A percentile compares a stretch with the other conserved stretches of the same genome.
phyloP scores from a whole-genome alignment of 805 yeast species.

The Starmerella roubikii region DNA sequence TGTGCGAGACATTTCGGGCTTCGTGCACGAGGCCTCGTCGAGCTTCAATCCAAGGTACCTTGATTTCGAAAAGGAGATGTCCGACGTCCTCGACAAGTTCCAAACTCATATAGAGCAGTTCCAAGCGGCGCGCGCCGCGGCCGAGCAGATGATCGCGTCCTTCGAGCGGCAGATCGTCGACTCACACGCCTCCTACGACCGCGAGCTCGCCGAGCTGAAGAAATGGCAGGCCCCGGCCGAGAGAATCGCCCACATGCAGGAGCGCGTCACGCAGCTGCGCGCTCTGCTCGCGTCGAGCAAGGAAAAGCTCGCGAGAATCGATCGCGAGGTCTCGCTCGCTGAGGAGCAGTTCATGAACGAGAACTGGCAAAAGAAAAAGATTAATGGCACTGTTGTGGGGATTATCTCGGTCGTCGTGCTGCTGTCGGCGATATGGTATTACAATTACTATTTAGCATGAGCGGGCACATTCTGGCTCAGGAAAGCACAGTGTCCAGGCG shows the following conservation, averaged over 20 bases:
- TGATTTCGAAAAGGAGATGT: constrained; percentile 15
- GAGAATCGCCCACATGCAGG: constrained; percentile 19
- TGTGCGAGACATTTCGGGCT: constrained; percentile 46
- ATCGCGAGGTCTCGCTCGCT: constrained; percentile 15
- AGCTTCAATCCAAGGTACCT: constrained; percentile 35
- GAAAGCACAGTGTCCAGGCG: no score
- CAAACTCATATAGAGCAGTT: constrained; percentile 20
- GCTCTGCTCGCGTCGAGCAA: constrained; percentile 19
- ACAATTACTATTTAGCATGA: no score
- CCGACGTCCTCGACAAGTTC: constrained; percentile 16
- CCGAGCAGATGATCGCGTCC: constrained; percentile 13
- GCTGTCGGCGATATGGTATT: no score
- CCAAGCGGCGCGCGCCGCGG: constrained; percentile 17
- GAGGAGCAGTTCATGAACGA: constrained; percentile 16
- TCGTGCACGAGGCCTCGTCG: constrained; percentile 37
- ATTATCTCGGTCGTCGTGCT: background rate
- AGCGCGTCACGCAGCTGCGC: constrained; percentile 18
- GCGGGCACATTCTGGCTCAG: no score
- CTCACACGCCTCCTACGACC: constrained; percentile 17
- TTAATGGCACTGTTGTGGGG: background rate
- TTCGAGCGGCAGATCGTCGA: constrained; percentile 17
- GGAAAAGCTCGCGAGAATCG: constrained; percentile 18
- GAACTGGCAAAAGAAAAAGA: background rate
- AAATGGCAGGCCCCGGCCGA: constrained; percentile 19
- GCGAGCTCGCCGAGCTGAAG: constrained; percentile 18